phyloP scores from a whole-genome alignment of 768 basidiomycete genomes.

The Russula virescens region DNA sequence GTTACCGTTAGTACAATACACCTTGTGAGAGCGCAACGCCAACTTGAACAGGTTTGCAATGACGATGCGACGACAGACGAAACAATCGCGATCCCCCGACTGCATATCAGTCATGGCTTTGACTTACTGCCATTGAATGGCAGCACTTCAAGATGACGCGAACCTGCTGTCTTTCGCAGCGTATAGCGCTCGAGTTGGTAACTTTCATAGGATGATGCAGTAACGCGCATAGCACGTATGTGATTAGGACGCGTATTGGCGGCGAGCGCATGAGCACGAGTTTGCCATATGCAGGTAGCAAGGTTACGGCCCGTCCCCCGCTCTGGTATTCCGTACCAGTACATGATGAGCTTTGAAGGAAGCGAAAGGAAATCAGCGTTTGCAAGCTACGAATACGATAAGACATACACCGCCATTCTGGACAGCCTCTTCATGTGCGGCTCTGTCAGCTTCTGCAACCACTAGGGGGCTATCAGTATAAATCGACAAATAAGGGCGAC shows the following conservation, averaged over 20 bases:
- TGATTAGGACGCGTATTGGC: slow-evolving; percentile 81
- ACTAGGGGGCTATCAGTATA: slow-evolving; percentile 37
- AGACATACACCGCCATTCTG: slow-evolving; percentile 71
- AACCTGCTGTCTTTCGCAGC: slow-evolving; percentile 60
- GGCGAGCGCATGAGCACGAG: slow-evolving; percentile 72
- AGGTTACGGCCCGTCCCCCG: slow-evolving; percentile 75
- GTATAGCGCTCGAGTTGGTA: slow-evolving; percentile 75
- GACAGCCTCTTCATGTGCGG: slow-evolving; percentile 91
- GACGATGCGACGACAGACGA: not conserved
- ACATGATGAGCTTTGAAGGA: slow-evolving; percentile 61
- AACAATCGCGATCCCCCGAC: not conserved
- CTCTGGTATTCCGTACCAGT: slow-evolving; percentile 91
- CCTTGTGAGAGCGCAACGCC: no score
- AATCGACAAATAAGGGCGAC: not conserved
- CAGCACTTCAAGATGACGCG: slow-evolving; percentile 49
- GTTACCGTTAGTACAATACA: no score
- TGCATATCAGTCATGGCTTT: slow-evolving; percentile 47
- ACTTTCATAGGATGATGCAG: slow-evolving; percentile 67
- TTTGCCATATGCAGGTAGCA: slow-evolving; percentile 95
- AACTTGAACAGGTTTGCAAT: no score
- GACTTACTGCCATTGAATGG: slow-evolving; percentile 60
- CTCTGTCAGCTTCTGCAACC: slow-evolving; percentile 80
- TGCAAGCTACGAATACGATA: not conserved
- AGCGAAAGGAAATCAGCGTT: not conserved
- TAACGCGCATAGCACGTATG: slow-evolving; percentile 74